Conservation (phyloP, 306 rosid genomes). For the Citrullus colocynthis region DNA sequence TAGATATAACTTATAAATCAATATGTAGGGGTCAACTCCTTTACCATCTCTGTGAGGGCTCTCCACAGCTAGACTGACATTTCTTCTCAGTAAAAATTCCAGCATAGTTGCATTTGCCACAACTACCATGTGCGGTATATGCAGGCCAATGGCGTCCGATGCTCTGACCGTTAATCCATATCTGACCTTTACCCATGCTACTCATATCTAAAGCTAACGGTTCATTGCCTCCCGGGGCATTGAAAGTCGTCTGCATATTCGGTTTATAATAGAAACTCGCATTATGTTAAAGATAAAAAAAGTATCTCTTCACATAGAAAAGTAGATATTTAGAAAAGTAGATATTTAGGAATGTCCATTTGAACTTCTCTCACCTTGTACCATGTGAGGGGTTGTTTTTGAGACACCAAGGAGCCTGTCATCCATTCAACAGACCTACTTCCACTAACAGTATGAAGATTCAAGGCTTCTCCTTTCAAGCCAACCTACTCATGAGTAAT, state of each 20-base stretch:
- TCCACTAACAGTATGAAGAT: slow-evolving; percentile 63
- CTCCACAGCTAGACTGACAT: slow-evolving; percentile 55
- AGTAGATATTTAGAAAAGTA: background rate
- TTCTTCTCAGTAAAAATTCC: slow-evolving; percentile 61
- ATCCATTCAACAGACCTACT: slow-evolving; percentile 78
- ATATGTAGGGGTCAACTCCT: slow-evolving; percentile 1
- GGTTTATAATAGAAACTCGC: background rate
- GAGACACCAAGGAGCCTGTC: slow-evolving; percentile 45
- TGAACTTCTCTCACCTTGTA: slow-evolving; percentile 52
- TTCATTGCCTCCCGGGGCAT: slow-evolving; percentile 55
- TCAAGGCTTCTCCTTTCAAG: slow-evolving; percentile 60
- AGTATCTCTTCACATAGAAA: slow-evolving; percentile 7
- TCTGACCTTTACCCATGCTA: slow-evolving; percentile 90
- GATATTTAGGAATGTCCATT: slow-evolving; percentile 1
- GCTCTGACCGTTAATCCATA: slow-evolving; percentile 84
- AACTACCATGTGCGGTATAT: slow-evolving; percentile 45
- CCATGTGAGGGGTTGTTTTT: slow-evolving; percentile 77
- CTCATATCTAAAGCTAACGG: slow-evolving; percentile 89
- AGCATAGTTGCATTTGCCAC: slow-evolving; percentile 60
- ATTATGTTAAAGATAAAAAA: background rate
- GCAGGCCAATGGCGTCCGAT: slow-evolving; percentile 94
- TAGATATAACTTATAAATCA: background rate
- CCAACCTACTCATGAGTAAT: slow-evolving; percentile 45
- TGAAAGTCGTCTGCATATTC: slow-evolving; percentile 48
- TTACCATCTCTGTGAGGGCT: slow-evolving; percentile 94